A percentile compares a stretch with the other conserved stretches of the same genome.
Evolutionary conservation across 1,284 basidiomycete genomes (phyloP).

Genomic region (Neonothopanus nambi): DNA sequence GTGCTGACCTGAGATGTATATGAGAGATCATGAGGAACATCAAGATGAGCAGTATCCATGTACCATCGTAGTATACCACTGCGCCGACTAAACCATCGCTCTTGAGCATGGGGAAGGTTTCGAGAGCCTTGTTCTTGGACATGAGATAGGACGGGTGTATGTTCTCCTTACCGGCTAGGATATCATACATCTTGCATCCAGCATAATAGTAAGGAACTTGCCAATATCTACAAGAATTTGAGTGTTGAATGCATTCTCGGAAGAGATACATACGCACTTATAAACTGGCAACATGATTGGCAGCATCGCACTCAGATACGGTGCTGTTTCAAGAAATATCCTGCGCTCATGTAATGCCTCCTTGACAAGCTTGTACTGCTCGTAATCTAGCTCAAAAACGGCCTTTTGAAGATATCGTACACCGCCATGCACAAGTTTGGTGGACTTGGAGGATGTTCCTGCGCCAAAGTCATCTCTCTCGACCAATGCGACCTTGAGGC

Average conservation of each 20-base stretch:
- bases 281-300: slow-evolving; percentile 95
- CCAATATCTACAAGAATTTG: slow-evolving; percentile 29
- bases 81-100: slow-evolving; percentile 75
- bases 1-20: slow-evolving; percentile 82
- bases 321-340: slow-evolving; percentile 95
- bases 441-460: slow-evolving; percentile 95
- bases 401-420: slow-evolving; percentile 98
- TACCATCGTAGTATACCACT: too few relatives aligned
- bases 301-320: slow-evolving; percentile 89
- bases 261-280: slow-evolving; percentile 51
- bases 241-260: neutral
- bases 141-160: slow-evolving; percentile 97
- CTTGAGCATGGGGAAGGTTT: slow-evolving; percentile 97
- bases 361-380: slow-evolving; percentile 93
- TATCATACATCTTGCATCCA: slow-evolving; percentile 96
- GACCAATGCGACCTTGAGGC: slow-evolving; percentile 90
- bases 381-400: slow-evolving; percentile 93
- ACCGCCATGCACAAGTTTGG: slow-evolving; percentile 97
- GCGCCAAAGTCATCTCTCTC: slow-evolving; percentile 93
- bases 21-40: too few relatives aligned
- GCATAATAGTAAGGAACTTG: slow-evolving; percentile 96
- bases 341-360: slow-evolving; percentile 93
- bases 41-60: too few relatives aligned
- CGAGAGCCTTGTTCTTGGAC: slow-evolving; percentile 90
- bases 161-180: slow-evolving; percentile 94